phyloP scores from a whole-genome alignment of 495 filamentous ascomycete genomes.

The Neurospora sp. region DNA sequence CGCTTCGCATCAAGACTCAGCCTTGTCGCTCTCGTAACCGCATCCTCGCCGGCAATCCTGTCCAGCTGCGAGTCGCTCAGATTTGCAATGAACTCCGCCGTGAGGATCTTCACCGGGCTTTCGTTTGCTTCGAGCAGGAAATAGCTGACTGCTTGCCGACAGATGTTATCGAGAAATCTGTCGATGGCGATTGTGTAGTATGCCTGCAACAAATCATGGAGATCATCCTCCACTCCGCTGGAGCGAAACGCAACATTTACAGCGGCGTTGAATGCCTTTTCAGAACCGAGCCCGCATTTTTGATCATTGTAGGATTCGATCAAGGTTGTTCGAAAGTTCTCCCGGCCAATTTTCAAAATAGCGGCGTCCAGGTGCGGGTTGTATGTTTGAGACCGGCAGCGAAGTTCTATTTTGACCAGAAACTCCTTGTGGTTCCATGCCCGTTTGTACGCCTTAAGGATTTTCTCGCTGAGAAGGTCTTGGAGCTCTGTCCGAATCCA shows the following conservation, averaged over 20 bases:
- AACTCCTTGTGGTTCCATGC: slow-evolving; percentile 35
- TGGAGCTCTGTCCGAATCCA: slow-evolving; percentile 29
- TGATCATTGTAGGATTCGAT: not conserved
- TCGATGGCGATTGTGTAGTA: slow-evolving; percentile 53
- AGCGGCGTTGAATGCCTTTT: not conserved
- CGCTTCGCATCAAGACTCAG: slow-evolving; percentile 17
- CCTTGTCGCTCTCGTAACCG: slow-evolving; percentile 10
- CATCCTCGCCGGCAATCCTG: slow-evolving; percentile 29
- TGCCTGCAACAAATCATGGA: slow-evolving; percentile 47
- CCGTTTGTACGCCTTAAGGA: slow-evolving; percentile 33
- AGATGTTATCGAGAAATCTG: slow-evolving; percentile 48
- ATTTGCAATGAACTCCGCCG: slow-evolving; percentile 14
- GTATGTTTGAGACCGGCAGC: slow-evolving; percentile 34
- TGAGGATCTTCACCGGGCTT: slow-evolving; percentile 23
- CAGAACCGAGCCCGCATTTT: not conserved
- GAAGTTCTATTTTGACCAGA: slow-evolving; percentile 40
- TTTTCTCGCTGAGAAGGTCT: slow-evolving; percentile 30
- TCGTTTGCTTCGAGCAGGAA: slow-evolving; percentile 19
- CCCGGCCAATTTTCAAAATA: slow-evolving; percentile 28
- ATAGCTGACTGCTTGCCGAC: slow-evolving; percentile 25
- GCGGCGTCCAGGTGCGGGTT: slow-evolving; percentile 46
- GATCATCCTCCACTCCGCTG: slow-evolving; percentile 34
- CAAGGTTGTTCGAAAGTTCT: slow-evolving; percentile 5
- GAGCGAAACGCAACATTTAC: not conserved
- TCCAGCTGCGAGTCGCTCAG: slow-evolving; percentile 24